phyloP scores from a whole-genome alignment of 2,329 filamentous ascomycete species.

The Dactylellina parvicollis region DNA sequence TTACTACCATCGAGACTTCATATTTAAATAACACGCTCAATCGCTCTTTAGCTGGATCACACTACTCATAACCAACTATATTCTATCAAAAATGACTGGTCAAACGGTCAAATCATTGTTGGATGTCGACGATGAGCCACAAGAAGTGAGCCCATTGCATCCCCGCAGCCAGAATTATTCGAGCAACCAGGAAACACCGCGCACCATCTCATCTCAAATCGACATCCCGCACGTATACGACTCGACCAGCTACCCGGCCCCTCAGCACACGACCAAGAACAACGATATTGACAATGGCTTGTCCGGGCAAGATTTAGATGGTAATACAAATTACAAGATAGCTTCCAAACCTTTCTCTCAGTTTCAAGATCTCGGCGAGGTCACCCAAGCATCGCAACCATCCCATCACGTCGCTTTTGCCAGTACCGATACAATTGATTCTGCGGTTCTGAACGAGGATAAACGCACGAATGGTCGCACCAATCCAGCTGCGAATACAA shows the following conservation, averaged over 20 bases:
- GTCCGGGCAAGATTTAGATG: neutral
- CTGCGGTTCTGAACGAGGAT: slow-evolving; percentile 4
- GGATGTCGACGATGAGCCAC: neutral
- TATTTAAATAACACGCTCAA: too few relatives aligned
- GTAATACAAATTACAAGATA: neutral
- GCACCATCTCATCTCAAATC: neutral
- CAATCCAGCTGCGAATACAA: slow-evolving; percentile 1
- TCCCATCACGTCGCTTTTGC: neutral
- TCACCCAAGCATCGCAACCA: neutral
- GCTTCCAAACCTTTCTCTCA: slow-evolving; percentile 9
- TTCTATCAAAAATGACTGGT: neutral
- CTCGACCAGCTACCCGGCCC: neutral
- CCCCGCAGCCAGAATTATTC: neutral
- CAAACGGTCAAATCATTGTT: neutral
- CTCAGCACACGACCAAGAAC: neutral
- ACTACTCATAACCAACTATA: neutral
- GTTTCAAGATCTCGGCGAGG: slow-evolving; percentile 1
- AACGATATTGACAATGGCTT: slow-evolving; percentile 1
- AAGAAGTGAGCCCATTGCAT: too few relatives aligned
- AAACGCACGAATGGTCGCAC: neutral
- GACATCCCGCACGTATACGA: neutral
- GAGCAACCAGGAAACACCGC: neutral
- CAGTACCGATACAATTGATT: slow-evolving; percentile 1
- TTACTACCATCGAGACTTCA: neutral
- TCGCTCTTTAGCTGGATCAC: neutral